These are phyloP conservation scores for Elaeagnus macrophylla DNA, from an alignment of 306 rosid species.

Conservation along the genomic window DNA sequence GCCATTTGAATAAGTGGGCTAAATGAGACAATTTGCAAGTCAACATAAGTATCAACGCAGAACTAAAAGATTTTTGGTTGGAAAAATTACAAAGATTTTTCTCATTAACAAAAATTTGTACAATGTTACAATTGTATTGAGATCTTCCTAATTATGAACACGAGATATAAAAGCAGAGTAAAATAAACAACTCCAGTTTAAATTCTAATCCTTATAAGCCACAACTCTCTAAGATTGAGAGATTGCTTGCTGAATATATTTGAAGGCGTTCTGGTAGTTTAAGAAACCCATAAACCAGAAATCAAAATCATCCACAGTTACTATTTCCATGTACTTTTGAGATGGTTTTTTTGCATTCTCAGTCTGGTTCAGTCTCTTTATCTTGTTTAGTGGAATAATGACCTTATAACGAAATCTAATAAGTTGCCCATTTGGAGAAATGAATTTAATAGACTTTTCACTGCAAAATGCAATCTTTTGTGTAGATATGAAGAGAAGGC, in stretches of 20 bases:
- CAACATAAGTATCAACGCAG: too few relatives aligned
- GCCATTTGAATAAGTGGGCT: too few relatives aligned
- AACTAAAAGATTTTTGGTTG: not conserved
- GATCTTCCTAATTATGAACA: not conserved
- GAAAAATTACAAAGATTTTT: not conserved
- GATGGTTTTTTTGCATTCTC: slow-evolving; percentile 38
- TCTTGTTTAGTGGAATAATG: slow-evolving; percentile 33
- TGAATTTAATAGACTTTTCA: slow-evolving; percentile 52
- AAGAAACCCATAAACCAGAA: slow-evolving; percentile 60
- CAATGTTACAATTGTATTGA: not conserved
- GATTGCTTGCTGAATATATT: slow-evolving; percentile 23
- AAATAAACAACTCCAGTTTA: not conserved
- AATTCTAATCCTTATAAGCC: not conserved
- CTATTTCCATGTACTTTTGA: slow-evolving; percentile 43
- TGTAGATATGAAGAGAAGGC: slow-evolving; percentile 79
- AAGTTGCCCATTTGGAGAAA: slow-evolving; percentile 40
- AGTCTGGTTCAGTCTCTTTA: slow-evolving; percentile 33
- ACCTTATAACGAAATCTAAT: slow-evolving; percentile 54
- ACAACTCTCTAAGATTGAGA: slow-evolving; percentile 13
- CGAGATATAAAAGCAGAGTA: not conserved
- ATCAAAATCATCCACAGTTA: slow-evolving; percentile 44
- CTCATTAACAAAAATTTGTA: not conserved
- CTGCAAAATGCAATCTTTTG: slow-evolving; percentile 71
- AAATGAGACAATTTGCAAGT: too few relatives aligned
- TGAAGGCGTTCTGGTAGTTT: slow-evolving; percentile 33